These are phyloP conservation scores for Fusarium tricinctum DNA, from an alignment of 2,329 filamentous ascomycete genomes.

Conservation along the genomic window DNA sequence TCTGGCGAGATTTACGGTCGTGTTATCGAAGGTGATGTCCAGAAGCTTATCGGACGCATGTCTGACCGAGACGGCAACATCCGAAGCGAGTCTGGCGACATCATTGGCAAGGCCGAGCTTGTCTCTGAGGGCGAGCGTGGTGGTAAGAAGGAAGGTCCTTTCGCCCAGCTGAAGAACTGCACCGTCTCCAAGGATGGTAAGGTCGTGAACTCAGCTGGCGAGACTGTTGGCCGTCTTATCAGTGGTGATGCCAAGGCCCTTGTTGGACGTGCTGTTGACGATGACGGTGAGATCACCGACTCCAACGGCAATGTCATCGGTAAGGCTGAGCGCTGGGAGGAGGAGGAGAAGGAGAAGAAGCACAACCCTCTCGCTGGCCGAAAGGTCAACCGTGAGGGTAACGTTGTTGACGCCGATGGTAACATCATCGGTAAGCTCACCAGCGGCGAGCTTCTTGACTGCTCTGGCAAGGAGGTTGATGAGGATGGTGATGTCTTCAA, in stretches of 20 bases:
- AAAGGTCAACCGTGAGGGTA: constrained; percentile 70
- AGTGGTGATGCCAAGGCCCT: constrained; percentile 80
- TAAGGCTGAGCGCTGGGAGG: constrained; percentile 72
- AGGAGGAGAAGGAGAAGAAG: constrained; percentile 66
- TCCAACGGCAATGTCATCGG: constrained; percentile 75
- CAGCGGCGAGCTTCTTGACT: constrained; percentile 74
- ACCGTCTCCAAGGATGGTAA: constrained; percentile 78
- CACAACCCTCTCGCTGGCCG: constrained; percentile 67
- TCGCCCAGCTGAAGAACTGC: constrained; percentile 74
- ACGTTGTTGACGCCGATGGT: constrained; percentile 70
- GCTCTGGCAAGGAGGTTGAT: constrained; percentile 78
- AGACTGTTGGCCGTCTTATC: constrained; percentile 78
- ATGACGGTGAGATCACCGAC: constrained; percentile 86
- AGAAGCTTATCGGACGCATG: constrained; percentile 75
- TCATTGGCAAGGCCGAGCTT: constrained; percentile 76
- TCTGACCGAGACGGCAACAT: constrained; percentile 80
- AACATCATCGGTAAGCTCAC: constrained; percentile 76
- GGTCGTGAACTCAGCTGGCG: constrained; percentile 74
- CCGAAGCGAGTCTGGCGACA: constrained; percentile 78
- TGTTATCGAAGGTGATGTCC: constrained; percentile 75
- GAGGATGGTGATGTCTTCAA: constrained; percentile 80
- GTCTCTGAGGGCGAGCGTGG: constrained; percentile 76
- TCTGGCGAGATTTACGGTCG: constrained; percentile 71
- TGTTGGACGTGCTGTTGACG: constrained; percentile 80
- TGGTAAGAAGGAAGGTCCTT: constrained; percentile 75